Evolutionary conservation across 176 grass and related monocot genomes (phyloP).

Genomic region (Canna indica): DNA sequence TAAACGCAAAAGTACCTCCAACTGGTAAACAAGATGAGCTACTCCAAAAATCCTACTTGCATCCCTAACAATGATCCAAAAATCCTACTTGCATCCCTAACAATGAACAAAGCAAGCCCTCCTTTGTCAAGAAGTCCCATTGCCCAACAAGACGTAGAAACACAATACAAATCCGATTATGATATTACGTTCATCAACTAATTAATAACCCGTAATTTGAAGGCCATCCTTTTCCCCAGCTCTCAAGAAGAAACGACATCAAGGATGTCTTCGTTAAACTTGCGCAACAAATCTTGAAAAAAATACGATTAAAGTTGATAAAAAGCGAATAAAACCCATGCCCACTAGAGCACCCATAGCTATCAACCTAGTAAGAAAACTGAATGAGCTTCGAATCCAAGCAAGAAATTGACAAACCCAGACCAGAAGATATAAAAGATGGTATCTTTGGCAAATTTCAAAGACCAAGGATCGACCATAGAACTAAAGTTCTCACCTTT

Average conservation of each 20-base stretch:
- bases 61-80: not conserved
- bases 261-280: too few species aligned
- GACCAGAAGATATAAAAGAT: not conserved
- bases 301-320: not conserved
- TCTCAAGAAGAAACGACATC: too few species aligned
- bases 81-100: not conserved
- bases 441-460: not conserved
- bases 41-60: not conserved
- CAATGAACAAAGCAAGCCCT: not conserved
- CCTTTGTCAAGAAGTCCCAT: not conserved
- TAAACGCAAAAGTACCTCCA: too few species aligned
- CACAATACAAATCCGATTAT: too few species aligned
- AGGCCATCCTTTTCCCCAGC: too few species aligned
- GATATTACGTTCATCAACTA: too few species aligned
- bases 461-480: not conserved
- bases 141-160: too few species aligned
- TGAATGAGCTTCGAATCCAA: not conserved
- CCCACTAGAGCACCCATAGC: not conserved
- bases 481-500: not conserved
- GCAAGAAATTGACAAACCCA: not conserved
- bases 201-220: too few species aligned
- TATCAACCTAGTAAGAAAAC: too few species aligned
- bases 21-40: not conserved
- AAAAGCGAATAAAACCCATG: not conserved
- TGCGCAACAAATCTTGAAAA: too few species aligned